Base-by-base conservation (phyloP, 129 eudicot genomes). In the Arctium minus region DNA sequence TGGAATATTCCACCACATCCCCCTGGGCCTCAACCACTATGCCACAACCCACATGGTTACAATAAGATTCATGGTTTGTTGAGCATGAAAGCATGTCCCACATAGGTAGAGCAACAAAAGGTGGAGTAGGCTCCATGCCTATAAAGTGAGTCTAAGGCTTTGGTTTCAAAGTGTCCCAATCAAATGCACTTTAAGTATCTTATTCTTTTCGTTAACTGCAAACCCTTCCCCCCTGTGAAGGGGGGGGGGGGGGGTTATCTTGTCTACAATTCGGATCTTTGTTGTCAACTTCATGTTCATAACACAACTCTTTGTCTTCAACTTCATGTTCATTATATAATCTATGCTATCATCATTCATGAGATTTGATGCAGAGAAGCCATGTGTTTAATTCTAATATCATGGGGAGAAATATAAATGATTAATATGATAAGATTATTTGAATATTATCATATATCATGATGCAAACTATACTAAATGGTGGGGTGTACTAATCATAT, bases 401-500 rank as follows among this genome's bases (percentile, higher is more conserved):
- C 79, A 30, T 37, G 42, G 70, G 62, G 17, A 56, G 72, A 67
- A 77, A 77, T 70, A 42, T 44, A 48, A 77, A 84, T 79, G 74
- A 83, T 77, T 75, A 85, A 81, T 73, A 38, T 73, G 79, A 81
- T 81, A 81, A 81, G 42, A 12, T 81, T 62, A 73, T 73, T 81
- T 81, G 79, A 60, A 74, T 46, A 50, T 37, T 22, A 83, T 73
- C 72, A 73, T 75, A 56, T 53, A 85, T 33, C 78, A 82, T 84
- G 78, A 76, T 48, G 83, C 78, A 40, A 87, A 87, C 81, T 84
- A 80, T 62, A 70, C 79, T 27, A 82, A 22, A 86, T 89, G 89
- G 92, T 87, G 90, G 92, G 92, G 88, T 60, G 75, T 85, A 76
- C 86, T 74, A 36, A 78, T 78, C 38, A 82, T 78, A 70, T 71